Base-by-base conservation (phyloP, 768 basidiomycete species). In the Serendipita sp. region DNA sequence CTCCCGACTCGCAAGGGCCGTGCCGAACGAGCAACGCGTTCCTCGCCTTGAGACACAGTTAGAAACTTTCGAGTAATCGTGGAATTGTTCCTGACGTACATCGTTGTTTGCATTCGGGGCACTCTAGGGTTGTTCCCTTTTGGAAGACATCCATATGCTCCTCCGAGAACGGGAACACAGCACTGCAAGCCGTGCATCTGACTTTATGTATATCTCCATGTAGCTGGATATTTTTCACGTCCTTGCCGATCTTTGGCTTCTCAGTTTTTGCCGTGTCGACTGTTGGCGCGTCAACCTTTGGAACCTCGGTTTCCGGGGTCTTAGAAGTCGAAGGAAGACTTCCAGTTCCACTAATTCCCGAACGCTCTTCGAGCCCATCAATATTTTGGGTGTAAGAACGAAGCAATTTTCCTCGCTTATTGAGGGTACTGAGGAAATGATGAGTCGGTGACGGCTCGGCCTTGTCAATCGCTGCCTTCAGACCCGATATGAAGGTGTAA, bases 371-470 rank as follows among this genome's bases (percentile, higher is more conserved):
- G 13, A 99, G 74, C 11, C 92, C 95, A 73, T 99, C 96, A 48
- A 99, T 94, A 71, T 99, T 99, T 74, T 99, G 96, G 0, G 96
- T 97, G 72, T 97, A 99, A 13, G 86, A 88, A 64, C 96, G 82
- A 26, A 95, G 71, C 9, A 99, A 75, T 72, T 87, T 93, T 58
- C 84, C 84, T 72, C 90, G 92, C 16, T 79, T 72, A 66, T 96
- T 88, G 0, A 98, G 80, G 2, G 81, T 82, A 68, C 85, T 84
- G 64, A 99, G 83, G 72, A 99, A 96, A 61, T 77, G 79, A 71
- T 99, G 96, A 1, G 96, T 96, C 1, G 83, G 79, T 0, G 91
- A 83, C 1, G 93, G 93, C 30, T 80, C 71, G n/a, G 88, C 88
- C 58, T 75, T 74, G 69, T 91, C 87, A 67, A 93, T 82, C 33